These are phyloP conservation scores for Novymonas esmeraldas DNA, from an alignment of 208 protist species.

Conservation along the genomic window DNA sequence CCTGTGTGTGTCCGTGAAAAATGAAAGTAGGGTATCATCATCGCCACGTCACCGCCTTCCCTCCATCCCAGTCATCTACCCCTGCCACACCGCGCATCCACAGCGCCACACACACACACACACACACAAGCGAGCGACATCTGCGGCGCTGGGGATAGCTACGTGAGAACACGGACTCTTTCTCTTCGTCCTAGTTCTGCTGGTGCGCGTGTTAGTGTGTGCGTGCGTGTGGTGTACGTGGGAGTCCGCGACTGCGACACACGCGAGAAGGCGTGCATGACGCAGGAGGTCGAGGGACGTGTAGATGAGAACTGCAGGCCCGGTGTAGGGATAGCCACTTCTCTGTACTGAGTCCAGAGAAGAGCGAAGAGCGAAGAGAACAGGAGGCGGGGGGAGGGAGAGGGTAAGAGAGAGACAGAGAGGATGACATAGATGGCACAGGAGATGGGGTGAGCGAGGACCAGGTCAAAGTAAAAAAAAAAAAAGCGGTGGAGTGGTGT, in stretches of 20 bases:
- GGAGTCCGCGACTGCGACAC: too few relatives aligned
- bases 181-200: too few relatives aligned
- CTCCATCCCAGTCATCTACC: too few relatives aligned
- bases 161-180: too few relatives aligned
- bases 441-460: too few relatives aligned
- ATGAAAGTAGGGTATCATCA: slow-evolving; percentile 19
- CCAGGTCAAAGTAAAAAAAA: background rate
- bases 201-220: too few relatives aligned
- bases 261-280: background rate
- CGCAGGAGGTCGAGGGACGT: background rate
- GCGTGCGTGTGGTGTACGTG: too few relatives aligned
- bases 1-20: background rate
- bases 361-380: too few relatives aligned
- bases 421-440: background rate
- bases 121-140: background rate
- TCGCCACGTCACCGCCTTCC: background rate
- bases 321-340: too few relatives aligned
- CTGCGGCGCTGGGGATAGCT: background rate
- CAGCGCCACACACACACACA: background rate
- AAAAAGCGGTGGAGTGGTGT: background rate
- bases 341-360: too few relatives aligned
- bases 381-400: background rate
- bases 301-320: too few relatives aligned
- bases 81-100: too few relatives aligned
- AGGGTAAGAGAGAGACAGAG: background rate